Evolutionary conservation across 768 basidiomycete genomes (phyloP).

Genomic region (Podaxis sp.): DNA sequence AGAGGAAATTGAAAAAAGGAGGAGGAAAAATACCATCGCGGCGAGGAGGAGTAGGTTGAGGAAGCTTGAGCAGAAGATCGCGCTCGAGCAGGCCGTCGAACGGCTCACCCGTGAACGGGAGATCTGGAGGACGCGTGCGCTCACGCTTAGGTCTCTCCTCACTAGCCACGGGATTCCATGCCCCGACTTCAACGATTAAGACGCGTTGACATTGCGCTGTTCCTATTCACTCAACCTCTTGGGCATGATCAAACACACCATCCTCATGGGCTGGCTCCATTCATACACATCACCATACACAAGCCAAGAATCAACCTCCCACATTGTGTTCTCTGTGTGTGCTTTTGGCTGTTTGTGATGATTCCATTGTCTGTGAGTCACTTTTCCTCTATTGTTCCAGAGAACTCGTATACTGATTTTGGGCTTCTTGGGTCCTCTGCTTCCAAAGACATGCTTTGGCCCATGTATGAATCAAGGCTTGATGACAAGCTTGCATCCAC

Average conservation of each 20-base stretch:
- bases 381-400: not conserved
- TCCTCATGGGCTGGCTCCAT: constrained; percentile 13
- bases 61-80: constrained; percentile 67
- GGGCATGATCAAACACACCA: constrained; percentile 3
- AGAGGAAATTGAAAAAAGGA: constrained; percentile 75
- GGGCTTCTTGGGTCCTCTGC: not conserved
- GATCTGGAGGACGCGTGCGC: constrained; percentile 59
- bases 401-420: constrained; percentile 1
- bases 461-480: constrained; percentile 12
- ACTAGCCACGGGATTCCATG: constrained; percentile 56
- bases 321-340: constrained; percentile 13
- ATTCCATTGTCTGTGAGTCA: constrained; percentile 11
- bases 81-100: constrained; percentile 59
- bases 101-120: constrained; percentile 57
- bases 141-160: constrained; percentile 51
- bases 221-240: not conserved
- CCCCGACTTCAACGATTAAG: constrained; percentile 45
- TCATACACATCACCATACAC: constrained; percentile 6
- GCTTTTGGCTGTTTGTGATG: constrained; percentile 1
- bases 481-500: constrained; percentile 1
- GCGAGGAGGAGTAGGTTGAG: constrained; percentile 78
- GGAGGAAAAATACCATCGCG: constrained; percentile 82
- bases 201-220: not conserved
- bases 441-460: constrained; percentile 2
- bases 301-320: constrained; percentile 1